Percentiles rank a stretch among this genome's conserved stretches.
Evolutionary conservation across 768 basidiomycete species (phyloP).

Genomic region (Boletales sp.): DNA sequence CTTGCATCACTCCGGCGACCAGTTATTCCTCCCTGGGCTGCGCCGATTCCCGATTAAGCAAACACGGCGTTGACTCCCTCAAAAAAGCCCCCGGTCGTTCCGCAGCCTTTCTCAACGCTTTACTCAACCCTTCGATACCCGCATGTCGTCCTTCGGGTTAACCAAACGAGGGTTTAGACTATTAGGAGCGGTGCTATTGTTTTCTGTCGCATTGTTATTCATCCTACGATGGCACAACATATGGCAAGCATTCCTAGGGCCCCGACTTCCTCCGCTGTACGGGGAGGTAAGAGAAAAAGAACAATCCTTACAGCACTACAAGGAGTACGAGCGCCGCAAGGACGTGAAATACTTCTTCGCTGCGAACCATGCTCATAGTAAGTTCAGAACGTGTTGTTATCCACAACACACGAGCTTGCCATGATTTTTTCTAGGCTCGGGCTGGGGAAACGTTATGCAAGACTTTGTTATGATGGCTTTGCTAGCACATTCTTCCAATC

Average conservation of each 20-base stretch:
- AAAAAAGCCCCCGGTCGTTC: neutral
- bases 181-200: slow-evolving; percentile 7
- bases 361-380: slow-evolving; percentile 44
- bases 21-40: neutral
- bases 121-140: neutral
- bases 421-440: slow-evolving; percentile 26
- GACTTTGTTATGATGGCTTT: slow-evolving; percentile 36
- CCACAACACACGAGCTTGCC: neutral
- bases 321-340: slow-evolving; percentile 28
- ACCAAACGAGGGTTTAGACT: slow-evolving; percentile 24
- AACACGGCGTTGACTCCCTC: neutral
- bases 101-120: neutral
- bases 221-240: slow-evolving; percentile 9
- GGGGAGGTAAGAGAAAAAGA: slow-evolving; percentile 37
- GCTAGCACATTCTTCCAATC: slow-evolving; percentile 32
- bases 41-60: neutral
- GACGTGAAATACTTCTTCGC: slow-evolving; percentile 43
- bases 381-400: slow-evolving; percentile 3
- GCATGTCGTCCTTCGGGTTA: slow-evolving; percentile 20
- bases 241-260: neutral
- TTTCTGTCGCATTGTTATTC: slow-evolving; percentile 11
- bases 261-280: slow-evolving; percentile 40
- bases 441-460: slow-evolving; percentile 42
- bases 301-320: slow-evolving; percentile 40
- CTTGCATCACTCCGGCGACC: neutral